These are phyloP conservation scores for Earliella scabrosa DNA, from an alignment of 1,284 basidiomycete species.

Conservation along the genomic window DNA sequence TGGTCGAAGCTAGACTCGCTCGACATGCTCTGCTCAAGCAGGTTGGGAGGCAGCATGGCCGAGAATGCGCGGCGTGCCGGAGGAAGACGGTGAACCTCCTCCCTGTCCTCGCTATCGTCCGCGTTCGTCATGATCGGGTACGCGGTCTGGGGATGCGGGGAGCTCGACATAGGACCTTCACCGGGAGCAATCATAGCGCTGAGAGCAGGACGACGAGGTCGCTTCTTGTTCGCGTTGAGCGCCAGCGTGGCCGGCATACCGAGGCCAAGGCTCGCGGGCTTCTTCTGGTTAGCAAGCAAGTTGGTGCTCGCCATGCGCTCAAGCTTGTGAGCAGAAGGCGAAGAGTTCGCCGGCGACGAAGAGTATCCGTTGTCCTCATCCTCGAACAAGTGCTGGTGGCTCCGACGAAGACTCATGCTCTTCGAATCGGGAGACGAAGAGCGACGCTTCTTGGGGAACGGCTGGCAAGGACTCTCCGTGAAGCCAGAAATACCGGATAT, in stretches of 20 bases:
- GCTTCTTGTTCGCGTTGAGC: constrained; percentile 52
- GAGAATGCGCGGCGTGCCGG: constrained; percentile 75
- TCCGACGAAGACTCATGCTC: constrained; percentile 38
- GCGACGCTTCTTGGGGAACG: constrained; percentile 65
- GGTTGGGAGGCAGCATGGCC: constrained; percentile 63
- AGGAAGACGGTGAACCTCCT: constrained; percentile 36
- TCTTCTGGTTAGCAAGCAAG: constrained; percentile 47
- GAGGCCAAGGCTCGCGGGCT: constrained; percentile 63
- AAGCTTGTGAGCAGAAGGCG: constrained; percentile 67
- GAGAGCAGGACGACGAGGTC: constrained; percentile 64
- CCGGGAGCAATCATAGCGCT: constrained; percentile 63
- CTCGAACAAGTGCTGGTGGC: constrained; percentile 32
- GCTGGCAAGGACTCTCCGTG: constrained; percentile 48
- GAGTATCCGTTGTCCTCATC: constrained; percentile 33
- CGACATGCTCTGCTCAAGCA: constrained; percentile 49
- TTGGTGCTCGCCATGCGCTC: constrained; percentile 54
- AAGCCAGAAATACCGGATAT: constrained; percentile 29
- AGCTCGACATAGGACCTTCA: constrained; percentile 35
- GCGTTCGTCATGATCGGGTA: constrained; percentile 20
- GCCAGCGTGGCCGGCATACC: constrained; percentile 54
- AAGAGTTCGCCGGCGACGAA: constrained; percentile 63
- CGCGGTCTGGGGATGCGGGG: constrained; percentile 40
- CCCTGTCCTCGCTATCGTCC: constrained; percentile 19
- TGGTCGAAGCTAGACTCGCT: constrained; percentile 53
- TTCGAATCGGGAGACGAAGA: constrained; percentile 66